Base-by-base conservation (phyloP, 208 protist genomes). In the Borovskyia barvae region DNA sequence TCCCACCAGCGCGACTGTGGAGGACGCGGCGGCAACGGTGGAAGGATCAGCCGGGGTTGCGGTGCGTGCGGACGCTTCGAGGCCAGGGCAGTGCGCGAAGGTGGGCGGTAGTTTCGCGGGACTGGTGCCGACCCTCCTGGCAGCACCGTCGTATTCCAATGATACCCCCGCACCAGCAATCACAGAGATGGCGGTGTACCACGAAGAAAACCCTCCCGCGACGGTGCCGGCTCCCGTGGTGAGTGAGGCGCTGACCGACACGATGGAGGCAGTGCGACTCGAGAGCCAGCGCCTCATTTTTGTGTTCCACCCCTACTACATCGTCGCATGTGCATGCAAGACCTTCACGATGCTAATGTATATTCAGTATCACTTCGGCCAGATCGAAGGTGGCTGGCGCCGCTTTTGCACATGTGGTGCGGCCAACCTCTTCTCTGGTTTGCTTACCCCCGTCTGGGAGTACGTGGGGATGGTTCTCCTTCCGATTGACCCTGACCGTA, bases 361-460 rank as follows among this genome's bases (percentile, higher is more conserved):
- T 39, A 43, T 89, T 30, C 82, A 89, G 32, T 89, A 85, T 50
- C 67, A 82, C 41, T 83, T 79, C 55, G 60, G 53, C 15, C 32
- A 57, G 14, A 75, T 75, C 20, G 32, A 54, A 0, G 82, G 82
- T 5, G 82, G 82, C 14, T 88, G 82, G 78, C 49, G 70, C 7
- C 69, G 82, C 15, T 60, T 88, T 5, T 80, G 68, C 22, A 50
- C 85, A n/a, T 84, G 77, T 26, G 74, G 64, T 20, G 67, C 77
- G 15, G 77, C 74, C 0, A 85, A 82, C 60, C 47, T 88, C 26
- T 80, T 88, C 53, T 71, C 61, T 17, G 77, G 77, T 0, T 57
- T 82, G 35, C 60, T 83, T 5, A 82, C 77, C 14, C 72, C 82
- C 1, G 66, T 88, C 1, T 55, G 83, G 63, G 77, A 85, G 65